These are phyloP conservation scores for Amylocystis lapponica DNA, from an alignment of 768 basidiomycete genomes.

Conservation along the genomic window DNA sequence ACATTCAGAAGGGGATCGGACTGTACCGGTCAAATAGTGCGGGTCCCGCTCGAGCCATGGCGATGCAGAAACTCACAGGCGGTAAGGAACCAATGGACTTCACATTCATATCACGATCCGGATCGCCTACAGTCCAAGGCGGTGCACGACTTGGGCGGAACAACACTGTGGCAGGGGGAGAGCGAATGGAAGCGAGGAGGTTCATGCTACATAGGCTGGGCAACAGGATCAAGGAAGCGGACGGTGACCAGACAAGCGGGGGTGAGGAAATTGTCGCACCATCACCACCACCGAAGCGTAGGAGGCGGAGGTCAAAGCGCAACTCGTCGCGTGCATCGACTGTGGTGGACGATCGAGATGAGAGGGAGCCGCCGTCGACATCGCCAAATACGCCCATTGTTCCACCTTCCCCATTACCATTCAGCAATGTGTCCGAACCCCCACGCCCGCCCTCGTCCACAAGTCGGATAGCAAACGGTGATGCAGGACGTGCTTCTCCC, in stretches of 20 bases:
- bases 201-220: conserved; percentile 60
- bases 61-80: conserved; percentile 83
- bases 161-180: conserved; percentile 80
- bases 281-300: conserved; percentile 47
- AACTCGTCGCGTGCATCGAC: conserved; percentile 34
- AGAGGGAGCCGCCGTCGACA: conserved; percentile 30
- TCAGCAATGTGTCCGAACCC: conserved; percentile 24
- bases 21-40: conserved; percentile 89
- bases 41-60: conserved; percentile 62
- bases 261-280: conserved; percentile 20
- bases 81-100: conserved; percentile 61
- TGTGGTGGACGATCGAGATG: conserved; percentile 42
- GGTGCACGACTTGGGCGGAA: conserved; percentile 45
- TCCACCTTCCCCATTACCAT: conserved; percentile 42
- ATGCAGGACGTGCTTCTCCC: conserved; percentile 5
- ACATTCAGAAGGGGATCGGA: conserved; percentile 55
- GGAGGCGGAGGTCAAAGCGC: conserved; percentile 48
- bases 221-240: conserved; percentile 53
- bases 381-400: conserved; percentile 58
- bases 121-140: conserved; percentile 42
- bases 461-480: conserved; percentile 7
- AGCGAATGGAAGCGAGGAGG: conserved; percentile 66
- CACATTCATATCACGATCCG: conserved; percentile 40
- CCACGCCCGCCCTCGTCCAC: conserved; percentile 14
- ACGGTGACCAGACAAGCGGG: conserved; percentile 45